Base-by-base conservation (phyloP, 768 basidiomycete genomes). In the Lactifluus echinatus region DNA sequence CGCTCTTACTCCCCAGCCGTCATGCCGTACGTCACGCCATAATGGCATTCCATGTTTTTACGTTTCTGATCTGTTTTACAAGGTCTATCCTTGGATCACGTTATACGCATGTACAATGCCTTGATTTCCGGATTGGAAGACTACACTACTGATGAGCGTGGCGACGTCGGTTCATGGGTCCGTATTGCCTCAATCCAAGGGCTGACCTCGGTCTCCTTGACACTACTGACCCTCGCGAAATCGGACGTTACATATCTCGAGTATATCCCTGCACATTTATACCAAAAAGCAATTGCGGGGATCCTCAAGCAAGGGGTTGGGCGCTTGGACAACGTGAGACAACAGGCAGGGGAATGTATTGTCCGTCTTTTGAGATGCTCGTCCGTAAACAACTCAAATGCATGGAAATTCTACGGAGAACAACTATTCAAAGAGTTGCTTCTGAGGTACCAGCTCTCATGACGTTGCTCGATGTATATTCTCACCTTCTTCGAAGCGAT, bases 151-250 rank as follows among this genome's bases (percentile, higher is more conserved):
- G 95, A 99, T 67, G 89, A 96, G 67, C 84, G 95, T 62, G 95
- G 95, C 4, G 96, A 99, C 67, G 87, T 99, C 36, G 95, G 95
- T 40, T 97, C 95, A 2, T 96, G 93, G 93, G 79, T 93, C 50
- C 88, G 95, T 60, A 79, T 88, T 7, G 82, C 83, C 2, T 89
- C 85, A 64, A 78, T 93, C 50, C 75, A 75, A 45, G 85, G 86
- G 10, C 71, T 93, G 54, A 75, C 81, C 17, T 71, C 74, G 8
- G 70, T 83, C 56, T 72, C 79, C 43, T 73, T 76, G 64, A 72
- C 79, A 24, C 65, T 90, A 3, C 75, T 87, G 62, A 64, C 69
- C 12, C 66, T 73, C 44, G 75, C 80, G 24, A 64, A 56, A 51
- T 64, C 61, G n/a, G 64, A 80, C 29, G 65, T 74, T 1, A 69